Evolutionary conservation across 2,329 filamentous ascomycete genomes (phyloP), one percentile per base, ranked within the genome.

Genomic region (Trichoderma semiorbis): DNA sequence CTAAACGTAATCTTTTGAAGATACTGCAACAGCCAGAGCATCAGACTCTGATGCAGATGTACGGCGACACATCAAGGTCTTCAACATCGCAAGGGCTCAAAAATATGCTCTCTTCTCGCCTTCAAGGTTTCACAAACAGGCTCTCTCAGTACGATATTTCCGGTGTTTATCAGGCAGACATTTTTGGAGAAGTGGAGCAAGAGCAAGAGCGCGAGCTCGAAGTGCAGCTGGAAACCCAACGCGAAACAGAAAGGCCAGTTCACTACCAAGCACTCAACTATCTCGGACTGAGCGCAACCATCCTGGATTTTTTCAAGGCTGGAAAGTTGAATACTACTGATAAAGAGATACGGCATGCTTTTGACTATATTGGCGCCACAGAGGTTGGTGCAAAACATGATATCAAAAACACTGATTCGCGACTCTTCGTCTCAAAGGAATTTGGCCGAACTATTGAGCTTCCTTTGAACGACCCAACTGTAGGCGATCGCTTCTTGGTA

Each of bases 191-290:
- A 69, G 89, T 87, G 0, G 85, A 87, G 47, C 84, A 87, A 0
- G 85, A 87, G 50, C 84, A 87, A 72, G 88, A 91, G 74, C 80
- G 89, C 18, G 89, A 91, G 72, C 84, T 90, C 0, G 88, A 86
- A 3, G 83, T 86, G 18, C 85, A 91, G 73, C 83, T 90, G 0
- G 88, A 91, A 71, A 80, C 83, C 7, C 84, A 90, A 0, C 85
- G 88, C 0, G 84, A 90, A 73, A 80, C 85, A 2, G 84, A 90
- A 75, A 85, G 82, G 32, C 85, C 83, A 0, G 47, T 78, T 0
- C 77, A 82, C 0, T 84, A 83, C 71, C 75, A 74, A 0, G 76
- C 87, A 0, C 76, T 84, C 0, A 72, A 73, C 0, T 87, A 87
- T 50, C 78, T 81, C 0, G 83, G 84, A 0, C 81, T 91, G 0